Evolutionary conservation across 129 eudicot species (phyloP).

Genomic region (Apium graveolens): DNA sequence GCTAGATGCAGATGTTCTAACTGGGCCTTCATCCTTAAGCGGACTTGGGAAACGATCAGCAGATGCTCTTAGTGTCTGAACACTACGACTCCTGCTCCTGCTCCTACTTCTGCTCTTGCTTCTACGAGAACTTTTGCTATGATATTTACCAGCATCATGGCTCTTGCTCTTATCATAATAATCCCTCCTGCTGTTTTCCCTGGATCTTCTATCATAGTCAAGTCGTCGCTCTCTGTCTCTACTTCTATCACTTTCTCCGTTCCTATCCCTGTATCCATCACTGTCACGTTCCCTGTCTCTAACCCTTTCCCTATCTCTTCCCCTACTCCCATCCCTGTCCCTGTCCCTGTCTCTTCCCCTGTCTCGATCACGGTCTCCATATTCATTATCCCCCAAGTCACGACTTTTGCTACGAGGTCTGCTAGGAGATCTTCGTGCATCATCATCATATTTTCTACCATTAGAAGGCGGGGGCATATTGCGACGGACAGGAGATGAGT

Average conservation of each 20-base stretch:
- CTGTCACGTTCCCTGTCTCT: conserved; percentile 18
- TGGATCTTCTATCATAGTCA: conserved; percentile 53
- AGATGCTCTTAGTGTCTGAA: conserved; percentile 19
- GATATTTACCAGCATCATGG: conserved; percentile 16
- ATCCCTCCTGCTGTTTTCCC: conserved; percentile 47
- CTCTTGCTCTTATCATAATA: conserved; percentile 17
- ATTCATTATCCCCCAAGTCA: conserved; percentile 60
- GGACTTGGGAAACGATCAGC: conserved; percentile 30
- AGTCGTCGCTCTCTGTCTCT: conserved; percentile 46
- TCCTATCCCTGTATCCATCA: conserved; percentile 48
- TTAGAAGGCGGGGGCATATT: conserved; percentile 49
- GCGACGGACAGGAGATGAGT: conserved; percentile 97
- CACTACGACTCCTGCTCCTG: conserved; percentile 51
- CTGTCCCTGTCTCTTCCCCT: conserved; percentile 28
- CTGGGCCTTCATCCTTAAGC: conserved; percentile 36
- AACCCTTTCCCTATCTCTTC: conserved; percentile 25
- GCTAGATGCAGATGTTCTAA: conserved; percentile 52
- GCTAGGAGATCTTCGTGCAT: conserved; percentile 61
- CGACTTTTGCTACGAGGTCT: conserved; percentile 74
- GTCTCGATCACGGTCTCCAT: conserved; percentile 40
- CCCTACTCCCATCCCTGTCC: conserved; percentile 27
- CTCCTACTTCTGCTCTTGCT: conserved; percentile 64
- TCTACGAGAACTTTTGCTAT: conserved; percentile 55
- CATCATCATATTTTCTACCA: conserved; percentile 47
- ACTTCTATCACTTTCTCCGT: conserved; percentile 20